These are phyloP conservation scores for Ustilago loliicola DNA, from an alignment of 1,284 basidiomycete species.

Conservation along the genomic window DNA sequence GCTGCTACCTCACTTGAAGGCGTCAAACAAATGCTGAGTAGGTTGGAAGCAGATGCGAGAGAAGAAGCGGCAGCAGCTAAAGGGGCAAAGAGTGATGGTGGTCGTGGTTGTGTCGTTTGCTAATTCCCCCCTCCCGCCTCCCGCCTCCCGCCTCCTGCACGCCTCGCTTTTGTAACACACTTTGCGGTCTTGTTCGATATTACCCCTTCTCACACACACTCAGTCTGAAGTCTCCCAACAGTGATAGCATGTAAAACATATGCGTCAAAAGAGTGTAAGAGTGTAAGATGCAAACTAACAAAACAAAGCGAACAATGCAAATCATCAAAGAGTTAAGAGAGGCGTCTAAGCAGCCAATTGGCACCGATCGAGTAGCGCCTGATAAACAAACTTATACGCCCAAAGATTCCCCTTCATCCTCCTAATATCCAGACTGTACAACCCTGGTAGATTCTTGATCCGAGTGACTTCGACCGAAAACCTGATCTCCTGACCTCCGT, in stretches of 20 bases:
- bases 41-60: slow-evolving; percentile 5
- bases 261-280: not conserved
- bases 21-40: slow-evolving; percentile 32
- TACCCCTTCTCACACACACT: not conserved
- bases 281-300: no score
- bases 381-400: slow-evolving; percentile 69
- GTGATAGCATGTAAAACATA: not conserved
- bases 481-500: slow-evolving; percentile 69
- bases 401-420: slow-evolving; percentile 68
- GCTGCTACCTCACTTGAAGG: slow-evolving; percentile 38
- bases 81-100: not conserved
- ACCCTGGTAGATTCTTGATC: slow-evolving; percentile 65
- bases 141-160: no score
- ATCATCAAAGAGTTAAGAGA: no score
- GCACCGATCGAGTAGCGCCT: slow-evolving; percentile 59
- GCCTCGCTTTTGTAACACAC: no score
- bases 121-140: slow-evolving; percentile 2
- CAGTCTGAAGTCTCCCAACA: not conserved
- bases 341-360: slow-evolving; percentile 27
- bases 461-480: slow-evolving; percentile 68
- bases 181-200: no score
- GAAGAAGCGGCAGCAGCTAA: not conserved
- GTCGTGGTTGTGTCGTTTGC: slow-evolving; percentile 20
- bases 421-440: slow-evolving; percentile 69
- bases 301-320: not conserved